Base-by-base conservation (phyloP, 2,329 filamentous ascomycete species). In the Aspergillus oerlinghausenensis region DNA sequence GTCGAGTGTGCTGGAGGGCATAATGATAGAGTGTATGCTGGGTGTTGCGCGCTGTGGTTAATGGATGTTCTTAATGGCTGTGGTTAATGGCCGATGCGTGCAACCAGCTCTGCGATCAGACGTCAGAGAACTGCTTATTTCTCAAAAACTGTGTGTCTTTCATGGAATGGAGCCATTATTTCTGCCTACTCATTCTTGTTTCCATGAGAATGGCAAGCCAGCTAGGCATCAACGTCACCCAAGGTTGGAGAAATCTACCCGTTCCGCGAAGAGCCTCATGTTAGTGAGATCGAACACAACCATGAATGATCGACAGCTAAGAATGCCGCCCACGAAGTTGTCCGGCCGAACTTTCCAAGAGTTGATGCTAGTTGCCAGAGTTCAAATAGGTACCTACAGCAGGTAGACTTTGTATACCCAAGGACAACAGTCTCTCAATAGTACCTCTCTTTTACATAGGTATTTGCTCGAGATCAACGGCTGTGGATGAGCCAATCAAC, bases 1-100 rank as follows among this genome's bases (percentile, higher is more conserved):
- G 28, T 55, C 61, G 60, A 38, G 28, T 52, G 58, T 40, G 19
- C 50, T 50, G 5, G 48, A 51, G 40, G 59, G 50, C 56, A 63
- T 62, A 26, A 35, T 25, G 17, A 29, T 51, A 26, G 25, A 47
- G 38, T 58, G 52, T 47, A 29, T 17, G 17, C n/a, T 3, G 43
- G 19, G 40, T 23, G 11, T 23, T 17, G 5, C 17, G 5, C 32
- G 19, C 21, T 23, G 23, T 47, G 21, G 21, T 47, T 14, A 11
- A 25, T n/a, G n/a, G n/a, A n/a, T n/a, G n/a, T n/a, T n/a, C n/a
- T 47, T 14, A 11, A 25, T 47, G 11, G 19, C 21, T 23, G 23
- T 47, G 21, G 21, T 47, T 14, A 11, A 25, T 47, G 11, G 14
- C 32, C 2, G 6, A 23, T 26, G 6, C 25, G n/a, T 25, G 43